Evolutionary conservation across 805 yeast genomes (phyloP).

Genomic region (Yarrowia alimentaria): DNA sequence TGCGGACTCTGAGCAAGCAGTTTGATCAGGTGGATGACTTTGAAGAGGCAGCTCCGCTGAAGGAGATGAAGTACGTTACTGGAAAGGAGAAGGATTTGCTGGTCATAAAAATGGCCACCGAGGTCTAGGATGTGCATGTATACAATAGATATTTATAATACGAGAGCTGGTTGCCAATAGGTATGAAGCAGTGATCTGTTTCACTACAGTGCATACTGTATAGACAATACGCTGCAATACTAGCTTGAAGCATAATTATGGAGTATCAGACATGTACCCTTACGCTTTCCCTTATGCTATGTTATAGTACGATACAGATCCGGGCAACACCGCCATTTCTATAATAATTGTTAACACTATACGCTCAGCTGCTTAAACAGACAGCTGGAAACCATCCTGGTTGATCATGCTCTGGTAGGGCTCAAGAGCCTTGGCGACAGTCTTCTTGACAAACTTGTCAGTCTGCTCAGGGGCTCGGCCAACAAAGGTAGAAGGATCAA

Average conservation of each 20-base stretch:
- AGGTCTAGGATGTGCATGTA: slow-evolving; percentile 7
- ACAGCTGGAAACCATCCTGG: slow-evolving; percentile 69
- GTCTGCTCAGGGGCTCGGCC: slow-evolving; percentile 99
- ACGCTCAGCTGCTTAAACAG: too few relatives aligned
- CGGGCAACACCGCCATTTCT: too few relatives aligned
- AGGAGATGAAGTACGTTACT: slow-evolving; percentile 22
- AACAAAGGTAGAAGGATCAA: slow-evolving; percentile 91
- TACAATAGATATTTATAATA: slow-evolving; percentile 17
- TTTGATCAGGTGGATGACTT: slow-evolving; percentile 29
- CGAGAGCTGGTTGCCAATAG: too few relatives aligned
- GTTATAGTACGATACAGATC: too few relatives aligned
- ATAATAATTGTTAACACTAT: too few relatives aligned
- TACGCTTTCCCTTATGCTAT: too few relatives aligned
- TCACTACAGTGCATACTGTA: too few relatives aligned
- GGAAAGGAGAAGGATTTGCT: slow-evolving; percentile 20
- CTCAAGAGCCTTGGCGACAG: slow-evolving; percentile 78
- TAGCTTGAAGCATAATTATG: too few relatives aligned
- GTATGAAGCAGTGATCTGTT: too few relatives aligned
- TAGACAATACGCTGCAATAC: too few relatives aligned
- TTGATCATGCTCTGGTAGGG: slow-evolving; percentile 62
- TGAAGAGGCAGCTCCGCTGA: slow-evolving; percentile 11
- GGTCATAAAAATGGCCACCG: slow-evolving; percentile 12
- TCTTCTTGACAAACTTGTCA: slow-evolving; percentile 81
- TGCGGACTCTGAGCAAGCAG: slow-evolving; percentile 40
- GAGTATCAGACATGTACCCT: too few relatives aligned